Conservation (phyloP, 75 land plant species). For the Gnetum montanum region DNA sequence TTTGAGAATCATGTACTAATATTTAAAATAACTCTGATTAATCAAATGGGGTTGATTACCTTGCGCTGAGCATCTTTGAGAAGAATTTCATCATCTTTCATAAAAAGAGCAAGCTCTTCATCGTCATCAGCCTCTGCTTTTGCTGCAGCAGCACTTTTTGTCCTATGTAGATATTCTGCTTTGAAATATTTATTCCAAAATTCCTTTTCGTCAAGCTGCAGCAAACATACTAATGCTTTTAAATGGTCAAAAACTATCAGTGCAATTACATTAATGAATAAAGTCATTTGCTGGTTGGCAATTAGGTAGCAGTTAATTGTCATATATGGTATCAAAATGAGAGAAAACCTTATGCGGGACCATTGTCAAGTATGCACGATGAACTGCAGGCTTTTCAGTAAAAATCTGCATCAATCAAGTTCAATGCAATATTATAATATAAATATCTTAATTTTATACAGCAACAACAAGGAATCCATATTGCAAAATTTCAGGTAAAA, state of each 20-base stretch:
- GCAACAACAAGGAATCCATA: too few relatives aligned
- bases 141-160: slow-evolving; percentile 70
- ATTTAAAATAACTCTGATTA: background rate
- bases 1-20: too few relatives aligned
- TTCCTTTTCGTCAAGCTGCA: slow-evolving; percentile 72
- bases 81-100: slow-evolving; percentile 79
- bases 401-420: slow-evolving; percentile 55
- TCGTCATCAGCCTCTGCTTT: slow-evolving; percentile 98
- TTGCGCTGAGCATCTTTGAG: slow-evolving; percentile 59
- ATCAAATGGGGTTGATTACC: slow-evolving; percentile 17
- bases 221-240: too few relatives aligned
- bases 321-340: background rate
- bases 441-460: too few relatives aligned
- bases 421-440: too few relatives aligned
- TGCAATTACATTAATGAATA: too few relatives aligned
- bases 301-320: background rate
- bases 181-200: slow-evolving; percentile 96
- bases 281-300: too few relatives aligned
- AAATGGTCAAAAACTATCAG: too few relatives aligned
- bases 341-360: slow-evolving; percentile 88
- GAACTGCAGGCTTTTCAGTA: slow-evolving; percentile 97
- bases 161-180: slow-evolving; percentile 80
- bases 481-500: too few relatives aligned
- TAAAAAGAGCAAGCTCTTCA: slow-evolving; percentile 89
- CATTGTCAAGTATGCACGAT: slow-evolving; percentile 63